Conservation (phyloP, 306 rosid species). For the Chamaecrista fasciculata region DNA sequence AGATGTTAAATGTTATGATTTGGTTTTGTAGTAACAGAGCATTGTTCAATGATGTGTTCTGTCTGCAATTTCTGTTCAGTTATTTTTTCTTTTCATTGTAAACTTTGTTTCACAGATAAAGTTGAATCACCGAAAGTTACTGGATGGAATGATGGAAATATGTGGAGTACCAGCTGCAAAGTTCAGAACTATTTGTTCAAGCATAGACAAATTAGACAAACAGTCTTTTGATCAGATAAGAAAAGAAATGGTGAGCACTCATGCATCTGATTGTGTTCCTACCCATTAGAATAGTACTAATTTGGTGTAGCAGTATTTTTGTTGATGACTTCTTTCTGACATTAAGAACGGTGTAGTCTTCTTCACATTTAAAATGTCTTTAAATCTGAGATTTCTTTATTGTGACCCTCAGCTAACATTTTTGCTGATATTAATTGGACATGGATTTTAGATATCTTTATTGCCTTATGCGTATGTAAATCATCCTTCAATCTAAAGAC, state of each 20-base stretch:
- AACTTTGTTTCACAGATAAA: slow-evolving; percentile 56
- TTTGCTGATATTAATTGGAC: background rate
- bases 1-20: background rate
- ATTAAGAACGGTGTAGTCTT: background rate
- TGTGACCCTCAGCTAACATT: background rate
- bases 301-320: background rate
- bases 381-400: slow-evolving; percentile 9
- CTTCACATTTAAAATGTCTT: background rate
- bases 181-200: slow-evolving; percentile 95
- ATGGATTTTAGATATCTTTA: background rate
- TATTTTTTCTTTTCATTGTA: slow-evolving; percentile 6
- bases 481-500: background rate
- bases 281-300: background rate
- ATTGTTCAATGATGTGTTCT: background rate
- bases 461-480: background rate
- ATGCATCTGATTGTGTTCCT: slow-evolving; percentile 19
- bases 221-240: slow-evolving; percentile 80
- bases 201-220: slow-evolving; percentile 91
- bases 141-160: slow-evolving; percentile 92
- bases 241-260: slow-evolving; percentile 77
- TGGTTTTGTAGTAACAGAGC: background rate
- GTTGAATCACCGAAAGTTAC: slow-evolving; percentile 78
- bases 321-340: background rate
- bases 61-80: background rate
- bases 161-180: slow-evolving; percentile 91